phyloP scores from a whole-genome alignment of 176 grass and related monocot species.

The Eleusine coracana region DNA sequence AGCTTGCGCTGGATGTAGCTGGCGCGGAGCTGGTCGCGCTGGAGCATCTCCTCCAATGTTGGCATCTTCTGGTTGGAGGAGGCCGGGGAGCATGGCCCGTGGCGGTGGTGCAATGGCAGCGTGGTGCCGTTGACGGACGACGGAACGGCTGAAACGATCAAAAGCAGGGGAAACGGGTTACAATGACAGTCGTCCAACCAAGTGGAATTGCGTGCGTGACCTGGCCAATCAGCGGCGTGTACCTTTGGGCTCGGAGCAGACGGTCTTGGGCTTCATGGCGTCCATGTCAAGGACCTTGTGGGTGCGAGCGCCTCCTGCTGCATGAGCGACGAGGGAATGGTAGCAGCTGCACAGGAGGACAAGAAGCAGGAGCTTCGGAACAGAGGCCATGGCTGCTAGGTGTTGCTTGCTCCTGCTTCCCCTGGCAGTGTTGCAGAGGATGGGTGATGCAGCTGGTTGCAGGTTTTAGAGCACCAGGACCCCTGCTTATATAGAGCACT shows the following conservation, averaged over 20 bases:
- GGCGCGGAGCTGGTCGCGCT: conserved; percentile 52
- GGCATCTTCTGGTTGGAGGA: neutral
- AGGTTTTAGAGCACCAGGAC: neutral
- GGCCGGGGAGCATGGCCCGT: conserved; percentile 64
- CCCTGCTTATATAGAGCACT: conserved; percentile 17
- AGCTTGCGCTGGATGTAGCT: conserved; percentile 41
- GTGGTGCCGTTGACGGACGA: neutral
- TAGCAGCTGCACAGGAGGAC: conserved; percentile 24
- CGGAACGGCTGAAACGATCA: neutral
- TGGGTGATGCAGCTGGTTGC: neutral
- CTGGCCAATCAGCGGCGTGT: too few species aligned
- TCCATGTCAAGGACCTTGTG: conserved; percentile 5
- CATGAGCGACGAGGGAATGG: neutral
- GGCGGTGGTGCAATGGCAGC: conserved; percentile 53
- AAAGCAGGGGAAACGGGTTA: neutral
- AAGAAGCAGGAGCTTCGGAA: conserved; percentile 19
- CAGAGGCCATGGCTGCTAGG: conserved; percentile 32
- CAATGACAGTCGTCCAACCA: neutral
- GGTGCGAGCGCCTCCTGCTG: neutral
- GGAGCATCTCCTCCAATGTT: conserved; percentile 48
- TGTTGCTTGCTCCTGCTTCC: neutral
- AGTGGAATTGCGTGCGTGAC: neutral
- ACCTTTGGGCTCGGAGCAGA: neutral
- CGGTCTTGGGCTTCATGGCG: neutral
- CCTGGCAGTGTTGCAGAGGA: neutral